phyloP scores from a whole-genome alignment of 2,329 filamentous ascomycete genomes.

The Uncinocarpus reesii region DNA sequence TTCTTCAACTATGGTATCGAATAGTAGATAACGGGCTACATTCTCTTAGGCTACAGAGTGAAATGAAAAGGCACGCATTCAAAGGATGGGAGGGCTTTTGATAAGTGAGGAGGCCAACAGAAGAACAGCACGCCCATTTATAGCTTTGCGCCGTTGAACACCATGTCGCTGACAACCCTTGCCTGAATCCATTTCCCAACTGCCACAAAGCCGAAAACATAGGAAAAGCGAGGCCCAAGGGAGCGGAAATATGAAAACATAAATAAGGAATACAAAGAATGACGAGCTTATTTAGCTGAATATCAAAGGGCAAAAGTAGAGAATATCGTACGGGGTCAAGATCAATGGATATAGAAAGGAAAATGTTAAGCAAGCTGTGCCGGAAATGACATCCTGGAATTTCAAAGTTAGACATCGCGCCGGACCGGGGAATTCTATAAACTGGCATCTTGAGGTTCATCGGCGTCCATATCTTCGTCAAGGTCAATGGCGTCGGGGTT shows the following conservation, averaged over 20 bases:
- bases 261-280: background rate
- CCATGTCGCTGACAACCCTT: conserved; percentile 1
- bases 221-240: background rate
- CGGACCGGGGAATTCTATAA: background rate
- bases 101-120: background rate
- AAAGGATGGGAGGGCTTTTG: background rate
- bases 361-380: conserved; percentile 3
- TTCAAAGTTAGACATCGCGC: background rate
- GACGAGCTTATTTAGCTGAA: background rate
- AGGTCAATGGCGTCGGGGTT: conserved; percentile 86
- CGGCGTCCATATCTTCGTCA: conserved; percentile 43
- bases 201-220: background rate
- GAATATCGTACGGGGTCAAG: background rate
- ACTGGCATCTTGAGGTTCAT: conserved; percentile 5
- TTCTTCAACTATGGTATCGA: too few species aligned
- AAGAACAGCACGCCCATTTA: conserved; percentile 2
- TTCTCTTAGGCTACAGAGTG: background rate
- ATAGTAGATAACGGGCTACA: too few species aligned
- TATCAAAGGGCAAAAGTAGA: background rate
- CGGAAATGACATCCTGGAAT: background rate
- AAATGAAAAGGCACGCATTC: background rate
- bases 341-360: conserved; percentile 4
- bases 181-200: conserved; percentile 1
- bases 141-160: conserved; percentile 8
- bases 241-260: background rate